Percentiles rank a stretch among this genome's conserved stretches.
phyloP scores from a whole-genome alignment of 257 asterid genomes.

The Solanum paucissectum region DNA sequence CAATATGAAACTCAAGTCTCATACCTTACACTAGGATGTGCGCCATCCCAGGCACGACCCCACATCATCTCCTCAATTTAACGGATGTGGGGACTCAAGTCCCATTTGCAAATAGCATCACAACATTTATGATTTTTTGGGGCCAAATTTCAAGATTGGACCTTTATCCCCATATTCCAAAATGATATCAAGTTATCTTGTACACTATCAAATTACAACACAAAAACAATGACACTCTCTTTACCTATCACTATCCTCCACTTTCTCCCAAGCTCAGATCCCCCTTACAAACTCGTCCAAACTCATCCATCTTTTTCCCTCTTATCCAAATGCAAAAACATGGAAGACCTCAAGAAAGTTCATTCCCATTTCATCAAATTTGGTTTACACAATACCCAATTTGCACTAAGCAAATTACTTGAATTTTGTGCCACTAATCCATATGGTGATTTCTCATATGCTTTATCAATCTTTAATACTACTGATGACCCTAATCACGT shows the following conservation, averaged over 20 bases:
- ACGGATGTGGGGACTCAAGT: not conserved
- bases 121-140: not conserved
- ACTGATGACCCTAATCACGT: constrained; percentile 11
- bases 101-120: not conserved
- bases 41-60: not conserved
- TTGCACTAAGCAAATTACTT: constrained; percentile 15
- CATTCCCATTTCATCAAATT: constrained; percentile 20
- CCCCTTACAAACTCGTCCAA: constrained; percentile 11
- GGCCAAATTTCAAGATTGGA: not conserved
- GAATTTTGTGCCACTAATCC: constrained; percentile 20
- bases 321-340: constrained; percentile 11
- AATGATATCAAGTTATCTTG: not conserved
- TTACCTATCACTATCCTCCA: constrained; percentile 3
- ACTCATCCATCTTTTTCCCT: constrained; percentile 15
- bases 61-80: not conserved
- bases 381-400: constrained; percentile 20
- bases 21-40: not conserved
- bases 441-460: constrained; percentile 5
- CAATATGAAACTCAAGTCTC: not conserved
- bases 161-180: not conserved
- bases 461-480: constrained; percentile 1
- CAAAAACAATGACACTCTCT: constrained; percentile 4
- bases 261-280: constrained; percentile 6
- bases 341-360: constrained; percentile 7
- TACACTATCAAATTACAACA: not conserved